Evolutionary conservation across 2,329 filamentous ascomycete genomes (phyloP).

Genomic region (Ophiostoma montium): DNA sequence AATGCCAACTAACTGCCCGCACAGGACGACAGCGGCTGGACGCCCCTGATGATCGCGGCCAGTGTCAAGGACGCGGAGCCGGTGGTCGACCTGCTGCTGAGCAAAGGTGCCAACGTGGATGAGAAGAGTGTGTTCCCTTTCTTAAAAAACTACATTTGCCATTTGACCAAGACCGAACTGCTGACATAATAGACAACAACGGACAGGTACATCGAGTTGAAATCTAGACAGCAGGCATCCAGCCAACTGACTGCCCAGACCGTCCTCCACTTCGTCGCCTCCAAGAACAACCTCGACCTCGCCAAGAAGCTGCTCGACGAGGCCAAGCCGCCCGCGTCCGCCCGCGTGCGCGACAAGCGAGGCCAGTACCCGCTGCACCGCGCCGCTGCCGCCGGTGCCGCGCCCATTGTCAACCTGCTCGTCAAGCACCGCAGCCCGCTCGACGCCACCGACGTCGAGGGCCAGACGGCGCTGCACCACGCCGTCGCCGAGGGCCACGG

Average conservation of each 20-base stretch:
- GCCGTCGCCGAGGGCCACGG: conserved; percentile 65
- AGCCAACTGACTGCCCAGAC: conserved; percentile 36
- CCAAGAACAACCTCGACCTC: conserved; percentile 74
- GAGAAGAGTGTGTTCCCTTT: conserved; percentile 50
- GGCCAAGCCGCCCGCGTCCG: conserved; percentile 54
- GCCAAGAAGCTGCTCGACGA: conserved; percentile 62
- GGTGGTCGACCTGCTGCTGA: conserved; percentile 52
- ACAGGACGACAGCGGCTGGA: conserved; percentile 67
- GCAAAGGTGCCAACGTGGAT: conserved; percentile 58
- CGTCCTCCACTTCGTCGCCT: conserved; percentile 79
- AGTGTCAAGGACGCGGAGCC: conserved; percentile 59
- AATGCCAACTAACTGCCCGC: conserved; percentile 17
- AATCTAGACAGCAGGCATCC: too few relatives aligned
- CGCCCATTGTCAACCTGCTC: conserved; percentile 73
- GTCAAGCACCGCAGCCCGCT: conserved; percentile 66
- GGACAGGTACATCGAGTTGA: too few relatives aligned
- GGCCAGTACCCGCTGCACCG: conserved; percentile 87
- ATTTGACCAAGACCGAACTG: too few relatives aligned
- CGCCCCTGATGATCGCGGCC: conserved; percentile 68
- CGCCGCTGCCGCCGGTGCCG: conserved; percentile 76
- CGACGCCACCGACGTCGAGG: conserved; percentile 68
- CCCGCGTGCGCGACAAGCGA: conserved; percentile 68
- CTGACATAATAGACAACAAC: conserved; percentile 18
- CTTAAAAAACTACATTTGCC: too few relatives aligned
- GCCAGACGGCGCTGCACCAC: conserved; percentile 83